phyloP scores from a whole-genome alignment of 345 rosid species.

The Citrus glauca region DNA sequence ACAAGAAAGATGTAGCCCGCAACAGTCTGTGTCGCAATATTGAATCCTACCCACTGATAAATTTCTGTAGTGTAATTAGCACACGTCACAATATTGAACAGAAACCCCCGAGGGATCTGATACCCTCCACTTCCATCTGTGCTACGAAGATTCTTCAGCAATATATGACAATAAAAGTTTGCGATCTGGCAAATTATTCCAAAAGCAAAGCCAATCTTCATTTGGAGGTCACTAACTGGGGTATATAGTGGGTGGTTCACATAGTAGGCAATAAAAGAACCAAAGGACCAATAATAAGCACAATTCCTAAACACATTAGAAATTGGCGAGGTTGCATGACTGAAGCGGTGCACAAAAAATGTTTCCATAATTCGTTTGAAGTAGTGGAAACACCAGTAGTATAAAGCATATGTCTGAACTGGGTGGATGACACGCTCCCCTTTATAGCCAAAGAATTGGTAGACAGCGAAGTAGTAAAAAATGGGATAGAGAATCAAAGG shows the following conservation, averaged over 20 bases:
- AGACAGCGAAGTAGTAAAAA: slow-evolving; percentile 86
- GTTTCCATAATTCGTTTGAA: slow-evolving; percentile 94
- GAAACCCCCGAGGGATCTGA: slow-evolving; percentile 89
- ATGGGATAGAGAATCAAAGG: slow-evolving; percentile 82
- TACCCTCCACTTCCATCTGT: slow-evolving; percentile 75
- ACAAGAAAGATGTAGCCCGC: slow-evolving; percentile 83
- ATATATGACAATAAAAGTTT: slow-evolving; percentile 85
- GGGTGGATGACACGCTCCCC: slow-evolving; percentile 62
- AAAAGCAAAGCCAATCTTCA: slow-evolving; percentile 93
- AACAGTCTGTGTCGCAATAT: slow-evolving; percentile 86
- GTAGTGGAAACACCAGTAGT: slow-evolving; percentile 97
- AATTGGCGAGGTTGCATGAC: slow-evolving; percentile 93
- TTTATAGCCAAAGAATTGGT: slow-evolving; percentile 68
- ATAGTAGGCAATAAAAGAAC: slow-evolving; percentile 80
- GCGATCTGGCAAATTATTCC: slow-evolving; percentile 75
- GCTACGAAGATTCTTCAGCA: slow-evolving; percentile 75
- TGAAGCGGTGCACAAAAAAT: slow-evolving; percentile 85
- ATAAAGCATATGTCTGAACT: slow-evolving; percentile 89
- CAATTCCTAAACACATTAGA: slow-evolving; percentile 93
- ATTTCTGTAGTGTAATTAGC: slow-evolving; percentile 98
- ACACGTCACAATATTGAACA: slow-evolving; percentile 91
- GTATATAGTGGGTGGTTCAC: slow-evolving; percentile 95
- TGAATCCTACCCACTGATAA: slow-evolving; percentile 98
- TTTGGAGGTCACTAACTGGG: slow-evolving; percentile 80
- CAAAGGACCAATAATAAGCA: slow-evolving; percentile 92